Conservation (phyloP, 441 rosid species). For the Sinapis alba region DNA sequence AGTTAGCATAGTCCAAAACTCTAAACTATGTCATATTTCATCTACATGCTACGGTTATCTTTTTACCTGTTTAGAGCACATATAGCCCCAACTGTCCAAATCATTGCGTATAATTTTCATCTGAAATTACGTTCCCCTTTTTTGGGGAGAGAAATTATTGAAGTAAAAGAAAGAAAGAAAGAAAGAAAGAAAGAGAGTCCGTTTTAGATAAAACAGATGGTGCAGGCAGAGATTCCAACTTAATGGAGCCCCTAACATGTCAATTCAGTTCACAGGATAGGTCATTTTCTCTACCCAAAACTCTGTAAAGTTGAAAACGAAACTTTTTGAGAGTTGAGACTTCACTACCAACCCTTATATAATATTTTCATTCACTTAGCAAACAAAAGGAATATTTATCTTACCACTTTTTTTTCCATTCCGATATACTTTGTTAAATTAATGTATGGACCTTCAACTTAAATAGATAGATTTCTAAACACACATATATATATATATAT, state of each 20-base stretch:
- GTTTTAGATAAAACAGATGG: background rate
- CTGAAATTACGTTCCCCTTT: slow-evolving; percentile 3
- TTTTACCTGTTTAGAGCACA: background rate
- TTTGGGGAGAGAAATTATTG: background rate
- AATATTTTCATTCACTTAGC: background rate
- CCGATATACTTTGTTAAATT: background rate
- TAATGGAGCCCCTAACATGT: slow-evolving; percentile 7
- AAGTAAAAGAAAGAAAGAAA: too few relatives aligned
- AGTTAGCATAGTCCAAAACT: background rate
- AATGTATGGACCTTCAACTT: background rate
- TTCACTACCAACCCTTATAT: background rate
- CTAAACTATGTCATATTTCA: background rate
- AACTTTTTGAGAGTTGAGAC: slow-evolving; percentile 28
- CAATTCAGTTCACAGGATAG: slow-evolving; percentile 17
- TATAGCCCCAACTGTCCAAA: background rate
- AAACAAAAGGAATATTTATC: background rate
- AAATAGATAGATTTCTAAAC: background rate
- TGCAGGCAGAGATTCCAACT: slow-evolving; percentile 23
- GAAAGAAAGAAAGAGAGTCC: background rate
- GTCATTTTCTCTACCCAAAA: slow-evolving; percentile 30
- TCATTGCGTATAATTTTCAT: slow-evolving; percentile 13
- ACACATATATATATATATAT: too few relatives aligned
- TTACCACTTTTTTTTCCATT: background rate
- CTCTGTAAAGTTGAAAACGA: slow-evolving; percentile 44
- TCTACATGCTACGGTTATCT: background rate